These are phyloP conservation scores for Stylosanthes scabra DNA, from an alignment of 331 rosid genomes.

Conservation along the genomic window DNA sequence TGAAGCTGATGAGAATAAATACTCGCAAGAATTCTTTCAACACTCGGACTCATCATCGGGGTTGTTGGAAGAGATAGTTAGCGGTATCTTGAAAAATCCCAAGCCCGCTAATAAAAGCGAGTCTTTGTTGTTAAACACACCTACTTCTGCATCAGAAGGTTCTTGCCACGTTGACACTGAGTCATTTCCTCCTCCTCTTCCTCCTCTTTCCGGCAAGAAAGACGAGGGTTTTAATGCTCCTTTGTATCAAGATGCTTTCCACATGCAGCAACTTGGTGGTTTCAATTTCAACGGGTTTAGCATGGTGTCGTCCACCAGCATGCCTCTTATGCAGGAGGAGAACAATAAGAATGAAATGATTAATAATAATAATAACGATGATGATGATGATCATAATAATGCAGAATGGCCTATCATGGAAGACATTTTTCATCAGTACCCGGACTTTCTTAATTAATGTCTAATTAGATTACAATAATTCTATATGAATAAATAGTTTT, in stretches of 20 bases:
- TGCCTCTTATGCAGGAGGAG: background rate
- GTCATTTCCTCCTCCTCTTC: background rate
- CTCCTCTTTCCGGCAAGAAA: background rate
- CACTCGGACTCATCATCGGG: conserved; percentile 62
- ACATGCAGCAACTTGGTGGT: conserved; percentile 40
- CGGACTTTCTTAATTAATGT: no score
- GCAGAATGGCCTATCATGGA: conserved; percentile 31
- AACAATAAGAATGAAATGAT: conserved; percentile 9
- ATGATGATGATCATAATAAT: no score
- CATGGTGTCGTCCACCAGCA: no score
- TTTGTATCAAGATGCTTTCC: conserved; percentile 38
- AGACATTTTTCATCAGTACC: conserved; percentile 54
- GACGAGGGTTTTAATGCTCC: conserved; percentile 32
- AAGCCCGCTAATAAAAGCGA: conserved; percentile 30
- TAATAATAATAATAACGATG: conserved; percentile 6
- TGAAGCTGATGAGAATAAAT: no score
- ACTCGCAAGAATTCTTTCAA: conserved; percentile 51
- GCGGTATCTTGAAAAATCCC: conserved; percentile 57
- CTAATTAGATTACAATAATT: no score
- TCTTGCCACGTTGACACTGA: background rate
- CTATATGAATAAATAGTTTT: no score
- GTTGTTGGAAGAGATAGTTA: conserved; percentile 74
- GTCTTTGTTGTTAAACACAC: background rate
- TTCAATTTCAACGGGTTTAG: conserved; percentile 27
- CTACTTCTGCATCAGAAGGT: background rate